A percentile compares a stretch with the other conserved stretches of the same genome.
These are phyloP conservation scores for Podaxis mareebaensis DNA, from an alignment of 768 basidiomycete species.

Conservation along the genomic window DNA sequence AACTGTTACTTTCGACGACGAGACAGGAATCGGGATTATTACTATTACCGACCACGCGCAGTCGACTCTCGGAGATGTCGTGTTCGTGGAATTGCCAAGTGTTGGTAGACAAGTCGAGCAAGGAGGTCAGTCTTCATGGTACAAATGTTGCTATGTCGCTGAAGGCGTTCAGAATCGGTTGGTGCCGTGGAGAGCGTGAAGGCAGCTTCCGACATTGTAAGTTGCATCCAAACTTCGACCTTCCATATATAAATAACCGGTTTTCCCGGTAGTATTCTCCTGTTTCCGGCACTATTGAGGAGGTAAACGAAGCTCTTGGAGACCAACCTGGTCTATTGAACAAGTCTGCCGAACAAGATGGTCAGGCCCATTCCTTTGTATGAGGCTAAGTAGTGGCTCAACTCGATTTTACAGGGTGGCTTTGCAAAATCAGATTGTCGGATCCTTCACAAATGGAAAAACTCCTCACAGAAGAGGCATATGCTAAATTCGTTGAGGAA, in stretches of 20 bases:
- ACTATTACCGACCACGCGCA: slow-evolving; percentile 94
- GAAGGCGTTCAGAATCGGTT: slow-evolving; percentile 59
- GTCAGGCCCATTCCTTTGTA: slow-evolving; percentile 40
- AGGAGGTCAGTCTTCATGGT: slow-evolving; percentile 61
- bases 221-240: slow-evolving; percentile 15
- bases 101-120: slow-evolving; percentile 61
- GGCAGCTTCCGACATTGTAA: slow-evolving; percentile 91
- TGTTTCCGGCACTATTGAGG: slow-evolving; percentile 79
- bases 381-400: not conserved
- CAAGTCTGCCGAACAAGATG: slow-evolving; percentile 81
- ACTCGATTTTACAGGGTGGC: slow-evolving; percentile 70
- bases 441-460: slow-evolving; percentile 76
- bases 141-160: not conserved
- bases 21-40: slow-evolving; percentile 75
- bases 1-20: slow-evolving; percentile 75
- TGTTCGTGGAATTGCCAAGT: slow-evolving; percentile 89
- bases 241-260: slow-evolving; percentile 16
- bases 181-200: slow-evolving; percentile 97
- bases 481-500: slow-evolving; percentile 46
- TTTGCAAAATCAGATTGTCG: slow-evolving; percentile 88
- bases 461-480: slow-evolving; percentile 76
- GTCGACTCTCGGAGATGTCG: slow-evolving; percentile 89
- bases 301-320: slow-evolving; percentile 74
- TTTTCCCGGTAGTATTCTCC: slow-evolving; percentile 74
- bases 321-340: slow-evolving; percentile 80